These are phyloP conservation scores for Pulveroboletus sp. DNA, from an alignment of 768 basidiomycete genomes.

Conservation along the genomic window DNA sequence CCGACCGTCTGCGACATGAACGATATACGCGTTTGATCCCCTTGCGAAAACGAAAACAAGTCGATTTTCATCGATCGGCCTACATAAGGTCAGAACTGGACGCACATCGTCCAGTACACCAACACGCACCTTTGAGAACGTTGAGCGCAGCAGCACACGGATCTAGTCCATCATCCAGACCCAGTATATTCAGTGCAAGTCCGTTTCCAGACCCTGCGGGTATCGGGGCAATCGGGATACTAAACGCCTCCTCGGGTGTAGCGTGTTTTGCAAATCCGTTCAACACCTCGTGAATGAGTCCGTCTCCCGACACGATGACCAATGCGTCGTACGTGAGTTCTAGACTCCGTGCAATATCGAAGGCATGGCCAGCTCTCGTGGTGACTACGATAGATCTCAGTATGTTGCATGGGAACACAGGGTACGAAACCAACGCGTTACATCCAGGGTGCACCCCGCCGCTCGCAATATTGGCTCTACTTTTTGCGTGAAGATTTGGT, in stretches of 20 bases:
- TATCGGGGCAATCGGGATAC: conserved; percentile 71
- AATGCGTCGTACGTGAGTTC: conserved; percentile 67
- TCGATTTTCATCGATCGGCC: conserved; percentile 75
- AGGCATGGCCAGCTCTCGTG: conserved; percentile 59
- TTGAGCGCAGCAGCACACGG: conserved; percentile 72
- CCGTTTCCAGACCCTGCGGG: conserved; percentile 85
- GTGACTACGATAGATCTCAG: conserved; percentile 49
- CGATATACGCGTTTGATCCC: conserved; percentile 58
- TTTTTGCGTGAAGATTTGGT: conserved; percentile 47
- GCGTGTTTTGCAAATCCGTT: conserved; percentile 76
- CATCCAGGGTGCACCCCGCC: conserved; percentile 60
- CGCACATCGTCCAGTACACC: neutral
- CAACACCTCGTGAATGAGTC: conserved; percentile 77
- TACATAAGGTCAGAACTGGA: conserved; percentile 26
- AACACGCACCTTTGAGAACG: conserved; percentile 62
- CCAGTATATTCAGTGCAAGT: conserved; percentile 68
- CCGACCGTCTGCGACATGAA: conserved; percentile 85
- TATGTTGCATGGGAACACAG: neutral
- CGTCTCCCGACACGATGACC: conserved; percentile 79
- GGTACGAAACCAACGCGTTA: conserved; percentile 48
- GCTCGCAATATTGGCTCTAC: conserved; percentile 73
- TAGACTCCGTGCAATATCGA: conserved; percentile 57
- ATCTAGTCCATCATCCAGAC: conserved; percentile 66
- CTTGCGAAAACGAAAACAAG: conserved; percentile 73
- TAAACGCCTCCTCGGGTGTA: conserved; percentile 57